Base-by-base conservation (phyloP, 345 rosid species). In the Conringia planisiliqua region DNA sequence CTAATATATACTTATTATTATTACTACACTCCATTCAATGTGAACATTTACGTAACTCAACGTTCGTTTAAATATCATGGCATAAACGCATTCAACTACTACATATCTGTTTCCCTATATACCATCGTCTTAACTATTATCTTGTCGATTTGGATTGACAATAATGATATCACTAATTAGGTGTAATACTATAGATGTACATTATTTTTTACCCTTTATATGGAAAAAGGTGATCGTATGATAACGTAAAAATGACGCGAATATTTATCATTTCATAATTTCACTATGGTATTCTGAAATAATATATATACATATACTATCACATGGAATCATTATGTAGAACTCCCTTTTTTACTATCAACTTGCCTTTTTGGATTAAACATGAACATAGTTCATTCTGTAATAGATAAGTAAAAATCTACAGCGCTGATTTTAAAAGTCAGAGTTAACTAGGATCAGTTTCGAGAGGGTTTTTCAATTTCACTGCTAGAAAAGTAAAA, bases 401-500 rank as follows among this genome's bases (percentile, higher is more conserved):
- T 50, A 29, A 48, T n/a, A 3, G 14, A 58, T 20, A 9, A 43
- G 13, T 3, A 0, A 18, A 66, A 33, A 3, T 12, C 6, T 5
- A 16, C 48, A 60, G 13, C 12, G 26, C 26, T 71, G 46, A 43
- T 20, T 43, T 42, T 20, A 24, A 43, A 70, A 48, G 38, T 29
- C 5, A 40, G 24, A 62, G 70, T 38, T 13, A 40, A 52, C 27
- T 13, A 62, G 6, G 76, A 54, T 64, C 71, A 54, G 38, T 61
- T 36, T 26, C 51, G 17, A 61, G 68, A 24, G 40, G 40, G n/a
- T 29, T 63, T 27, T 11, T 64, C 11, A 11, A 54, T 42, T n/a
- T 64, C 56, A 32, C 64, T 63, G 66, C 22, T 54, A 22, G 29
- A 24, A 73, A 73, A 32, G 64, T 36, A 73, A 72, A 73, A 64